Evolutionary conservation across 305 asterid species (phyloP).

Genomic region (Lippia alba): DNA sequence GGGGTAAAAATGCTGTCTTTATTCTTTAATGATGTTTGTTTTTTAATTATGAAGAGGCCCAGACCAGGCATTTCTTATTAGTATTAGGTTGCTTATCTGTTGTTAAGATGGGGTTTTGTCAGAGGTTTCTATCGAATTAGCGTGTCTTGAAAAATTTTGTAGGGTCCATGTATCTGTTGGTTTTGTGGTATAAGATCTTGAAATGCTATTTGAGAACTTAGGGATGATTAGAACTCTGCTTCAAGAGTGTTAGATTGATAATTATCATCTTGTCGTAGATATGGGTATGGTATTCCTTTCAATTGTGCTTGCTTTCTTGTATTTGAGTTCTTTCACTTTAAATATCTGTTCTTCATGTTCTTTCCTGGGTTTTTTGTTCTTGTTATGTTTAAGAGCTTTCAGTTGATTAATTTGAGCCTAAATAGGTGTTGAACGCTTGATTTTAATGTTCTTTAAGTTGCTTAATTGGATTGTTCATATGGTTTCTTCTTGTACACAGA

Average conservation of each 20-base stretch:
- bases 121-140: slow-evolving; percentile 24
- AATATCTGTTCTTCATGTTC: slow-evolving; percentile 31
- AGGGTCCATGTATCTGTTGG: slow-evolving; percentile 49
- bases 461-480: background rate
- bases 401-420: too few relatives aligned
- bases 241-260: slow-evolving; percentile 29
- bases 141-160: slow-evolving; percentile 31
- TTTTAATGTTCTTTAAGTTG: slow-evolving; percentile 13
- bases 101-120: slow-evolving; percentile 27
- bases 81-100: slow-evolving; percentile 32
- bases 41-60: slow-evolving; percentile 22
- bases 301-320: slow-evolving; percentile 17
- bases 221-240: slow-evolving; percentile 34
- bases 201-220: slow-evolving; percentile 32
- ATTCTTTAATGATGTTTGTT: slow-evolving; percentile 18
- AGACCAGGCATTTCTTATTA: slow-evolving; percentile 12
- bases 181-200: slow-evolving; percentile 48
- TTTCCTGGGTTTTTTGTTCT: slow-evolving; percentile 26
- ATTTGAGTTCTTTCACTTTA: slow-evolving; percentile 11
- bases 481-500: slow-evolving; percentile 19
- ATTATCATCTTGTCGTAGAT: slow-evolving; percentile 31
- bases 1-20: slow-evolving; percentile 30
- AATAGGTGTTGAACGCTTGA: background rate
- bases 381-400: background rate
- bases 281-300: slow-evolving; percentile 56